Percentiles rank a stretch among this genome's conserved stretches.
Evolutionary conservation across 305 asterid genomes (phyloP).

Genomic region (Andrographis paniculata): DNA sequence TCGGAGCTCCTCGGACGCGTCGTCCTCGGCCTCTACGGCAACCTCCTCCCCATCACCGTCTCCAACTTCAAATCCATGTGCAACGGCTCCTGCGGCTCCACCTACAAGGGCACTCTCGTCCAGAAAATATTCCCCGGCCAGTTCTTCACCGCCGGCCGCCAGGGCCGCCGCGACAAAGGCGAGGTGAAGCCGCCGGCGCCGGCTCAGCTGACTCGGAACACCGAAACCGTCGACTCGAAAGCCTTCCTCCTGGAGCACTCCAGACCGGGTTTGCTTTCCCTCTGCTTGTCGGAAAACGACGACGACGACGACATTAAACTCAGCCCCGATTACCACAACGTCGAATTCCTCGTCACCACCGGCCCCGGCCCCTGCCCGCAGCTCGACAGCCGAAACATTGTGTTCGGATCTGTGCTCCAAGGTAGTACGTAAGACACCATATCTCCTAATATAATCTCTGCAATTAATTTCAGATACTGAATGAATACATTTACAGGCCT

Average conservation of each 20-base stretch:
- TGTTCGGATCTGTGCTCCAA: conserved; percentile 81
- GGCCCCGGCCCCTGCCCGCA: conserved; percentile 94
- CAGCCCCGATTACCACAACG: conserved; percentile 65
- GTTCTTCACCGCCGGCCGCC: conserved; percentile 68
- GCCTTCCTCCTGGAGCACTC: conserved; percentile 60
- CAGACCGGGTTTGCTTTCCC: conserved; percentile 62
- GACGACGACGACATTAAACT: conserved; percentile 71
- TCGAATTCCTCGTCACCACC: conserved; percentile 84
- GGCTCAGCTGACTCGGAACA: conserved; percentile 44
- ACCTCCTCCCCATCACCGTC: conserved; percentile 68
- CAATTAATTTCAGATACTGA: conserved; percentile 6
- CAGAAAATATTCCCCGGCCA: conserved; percentile 75
- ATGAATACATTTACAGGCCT: conserved; percentile 44
- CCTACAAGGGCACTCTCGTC: conserved; percentile 69
- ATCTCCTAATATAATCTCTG: too few relatives aligned
- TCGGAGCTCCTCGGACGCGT: conserved; percentile 63
- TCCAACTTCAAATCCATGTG: conserved; percentile 84
- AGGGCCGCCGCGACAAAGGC: conserved; percentile 81
- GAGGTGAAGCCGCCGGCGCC: conserved; percentile 64
- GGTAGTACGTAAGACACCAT: conserved; percentile 42
- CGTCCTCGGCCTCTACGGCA: conserved; percentile 76
- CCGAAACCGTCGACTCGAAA: conserved; percentile 55
- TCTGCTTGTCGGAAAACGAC: conserved; percentile 80
- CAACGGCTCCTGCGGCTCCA: conserved; percentile 61
- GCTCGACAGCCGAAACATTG: conserved; percentile 77